A percentile compares a stretch with the other conserved stretches of the same genome.
phyloP scores from a whole-genome alignment of 2,329 filamentous ascomycete genomes.

The Ascochyta koolunga region DNA sequence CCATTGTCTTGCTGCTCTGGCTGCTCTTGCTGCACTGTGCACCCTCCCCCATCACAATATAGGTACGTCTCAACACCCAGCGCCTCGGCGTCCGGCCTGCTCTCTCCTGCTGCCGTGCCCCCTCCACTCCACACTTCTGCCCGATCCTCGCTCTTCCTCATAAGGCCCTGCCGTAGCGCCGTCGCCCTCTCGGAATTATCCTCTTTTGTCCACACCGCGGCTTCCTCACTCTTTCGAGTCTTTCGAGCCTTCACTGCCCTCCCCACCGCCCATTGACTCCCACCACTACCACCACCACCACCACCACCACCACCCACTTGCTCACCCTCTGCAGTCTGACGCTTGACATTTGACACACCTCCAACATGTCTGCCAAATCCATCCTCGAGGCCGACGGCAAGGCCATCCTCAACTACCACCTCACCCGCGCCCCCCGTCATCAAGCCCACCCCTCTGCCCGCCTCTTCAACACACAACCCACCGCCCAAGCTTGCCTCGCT shows the following conservation, averaged over 20 bases:
- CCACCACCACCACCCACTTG: conserved; percentile 12
- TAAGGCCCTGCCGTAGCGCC: conserved; percentile 17
- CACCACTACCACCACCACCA: conserved; percentile 9
- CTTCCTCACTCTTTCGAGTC: conserved; percentile 10
- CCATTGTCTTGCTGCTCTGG: not conserved
- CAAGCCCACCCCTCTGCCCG: conserved; percentile 93
- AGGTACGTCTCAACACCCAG: conserved; percentile 44
- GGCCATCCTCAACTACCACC: conserved; percentile 99
- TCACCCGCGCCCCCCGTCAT: conserved; percentile 95
- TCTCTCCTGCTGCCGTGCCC: conserved; percentile 25
- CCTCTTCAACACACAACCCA: conserved; percentile 86
- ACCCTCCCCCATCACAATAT: conserved; percentile 28
- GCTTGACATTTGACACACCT: conserved; percentile 17
- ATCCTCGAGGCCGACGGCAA: conserved; percentile 99
- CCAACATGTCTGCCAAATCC: conserved; percentile 89
- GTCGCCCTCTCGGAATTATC: conserved; percentile 23
- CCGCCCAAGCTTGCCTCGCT: conserved; percentile 89
- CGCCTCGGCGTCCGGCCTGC: conserved; percentile 7
- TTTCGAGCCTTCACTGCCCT: conserved; percentile 18
- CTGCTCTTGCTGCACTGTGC: conserved; percentile 9
- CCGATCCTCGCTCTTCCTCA: conserved; percentile 20
- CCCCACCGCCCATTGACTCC: conserved; percentile 18
- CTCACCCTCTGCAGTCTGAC: conserved; percentile 36
- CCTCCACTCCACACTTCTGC: conserved; percentile 30
- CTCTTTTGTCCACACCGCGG: conserved; percentile 23